A percentile compares a stretch with the other conserved stretches of the same genome.
Conservation (phyloP, 257 asterid species). For the Coffea eugenioides region DNA sequence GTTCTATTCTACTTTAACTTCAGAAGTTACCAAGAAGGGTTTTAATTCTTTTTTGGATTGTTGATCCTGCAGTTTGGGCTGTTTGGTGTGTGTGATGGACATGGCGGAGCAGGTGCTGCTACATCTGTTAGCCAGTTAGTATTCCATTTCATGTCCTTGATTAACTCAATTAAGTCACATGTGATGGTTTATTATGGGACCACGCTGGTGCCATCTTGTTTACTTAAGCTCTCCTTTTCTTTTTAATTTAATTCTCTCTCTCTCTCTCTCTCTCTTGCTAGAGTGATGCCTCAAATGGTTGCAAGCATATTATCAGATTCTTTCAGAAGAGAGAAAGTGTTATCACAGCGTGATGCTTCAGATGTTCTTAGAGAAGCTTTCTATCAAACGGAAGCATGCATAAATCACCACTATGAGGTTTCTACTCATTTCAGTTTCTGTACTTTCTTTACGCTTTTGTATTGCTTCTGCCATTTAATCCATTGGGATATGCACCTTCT, state of each 20-base stretch:
- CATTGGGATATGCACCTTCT: background rate
- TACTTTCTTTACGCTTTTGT: slow-evolving; percentile 3
- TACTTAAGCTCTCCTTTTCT: background rate
- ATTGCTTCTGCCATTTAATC: background rate
- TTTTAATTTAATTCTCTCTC: too few relatives aligned
- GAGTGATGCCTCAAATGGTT: slow-evolving; percentile 86
- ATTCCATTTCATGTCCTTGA: slow-evolving; percentile 23
- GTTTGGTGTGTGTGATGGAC: slow-evolving; percentile 88
- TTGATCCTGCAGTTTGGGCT: slow-evolving; percentile 69
- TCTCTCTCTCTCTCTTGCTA: slow-evolving; percentile 4
- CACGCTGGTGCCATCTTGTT: slow-evolving; percentile 4
- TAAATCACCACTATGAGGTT: slow-evolving; percentile 91
- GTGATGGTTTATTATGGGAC: slow-evolving; percentile 8
- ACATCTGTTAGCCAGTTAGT: slow-evolving; percentile 87
- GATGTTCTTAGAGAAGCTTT: slow-evolving; percentile 96
- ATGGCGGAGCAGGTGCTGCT: slow-evolving; percentile 93
- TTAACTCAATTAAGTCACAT: slow-evolving; percentile 14
- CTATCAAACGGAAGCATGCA: slow-evolving; percentile 75
- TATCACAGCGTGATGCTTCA: slow-evolving; percentile 69
- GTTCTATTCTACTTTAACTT: slow-evolving; percentile 17
- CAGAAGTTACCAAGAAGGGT: slow-evolving; percentile 14
- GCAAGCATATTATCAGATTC: slow-evolving; percentile 79
- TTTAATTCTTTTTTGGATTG: slow-evolving; percentile 18
- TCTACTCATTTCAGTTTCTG: slow-evolving; percentile 19
- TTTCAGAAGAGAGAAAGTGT: slow-evolving; percentile 62